A percentile compares a stretch with the other conserved stretches of the same genome.
These are phyloP conservation scores for Clohesyomyces aquaticus DNA, from an alignment of 495 filamentous ascomycete genomes.

Conservation along the genomic window DNA sequence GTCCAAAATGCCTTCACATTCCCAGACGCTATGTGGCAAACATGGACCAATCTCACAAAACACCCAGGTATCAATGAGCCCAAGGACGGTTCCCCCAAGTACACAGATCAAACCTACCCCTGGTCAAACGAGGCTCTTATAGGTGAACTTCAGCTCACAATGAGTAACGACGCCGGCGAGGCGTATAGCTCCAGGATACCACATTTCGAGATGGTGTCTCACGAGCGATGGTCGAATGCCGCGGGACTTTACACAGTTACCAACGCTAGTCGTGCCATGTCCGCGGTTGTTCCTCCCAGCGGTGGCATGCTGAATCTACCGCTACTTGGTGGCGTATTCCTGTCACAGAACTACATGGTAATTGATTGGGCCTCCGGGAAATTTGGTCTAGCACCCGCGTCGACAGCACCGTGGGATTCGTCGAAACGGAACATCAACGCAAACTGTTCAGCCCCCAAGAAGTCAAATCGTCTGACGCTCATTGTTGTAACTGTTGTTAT, in stretches of 20 bases:
- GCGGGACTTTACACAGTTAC: constrained; percentile 3
- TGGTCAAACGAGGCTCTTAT: constrained; percentile 8
- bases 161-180: not conserved
- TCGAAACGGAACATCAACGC: not conserved
- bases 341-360: constrained; percentile 15
- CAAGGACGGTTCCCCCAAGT: not conserved
- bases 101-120: constrained; percentile 8
- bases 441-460: not conserved
- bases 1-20: constrained; percentile 5
- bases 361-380: constrained; percentile 1
- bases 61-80: not conserved
- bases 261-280: constrained; percentile 2
- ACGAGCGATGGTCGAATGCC: not conserved
- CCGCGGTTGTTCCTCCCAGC: not conserved
- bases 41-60: not conserved
- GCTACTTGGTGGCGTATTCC: constrained; percentile 9
- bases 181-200: constrained; percentile 6
- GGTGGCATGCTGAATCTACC: constrained; percentile 5
- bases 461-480: not conserved
- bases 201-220: constrained; percentile 6
- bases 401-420: not conserved
- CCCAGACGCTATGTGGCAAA: not conserved
- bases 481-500: not conserved
- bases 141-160: not conserved
- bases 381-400: constrained; percentile 2